phyloP scores from a whole-genome alignment of 106 monocot species.

The Xerophyta viscosa region DNA sequence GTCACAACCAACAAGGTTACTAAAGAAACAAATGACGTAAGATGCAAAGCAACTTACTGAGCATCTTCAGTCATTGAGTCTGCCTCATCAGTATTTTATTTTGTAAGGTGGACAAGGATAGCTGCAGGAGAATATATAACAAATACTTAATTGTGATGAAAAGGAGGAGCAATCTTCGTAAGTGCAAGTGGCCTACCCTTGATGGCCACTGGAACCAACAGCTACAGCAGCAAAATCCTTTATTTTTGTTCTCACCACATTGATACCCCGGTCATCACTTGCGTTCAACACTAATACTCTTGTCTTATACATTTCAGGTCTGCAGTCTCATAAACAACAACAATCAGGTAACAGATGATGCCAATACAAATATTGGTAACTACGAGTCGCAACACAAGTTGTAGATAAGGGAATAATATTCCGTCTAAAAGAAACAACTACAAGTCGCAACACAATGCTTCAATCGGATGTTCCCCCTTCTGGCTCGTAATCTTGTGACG shows the following conservation, averaged over 20 bases:
- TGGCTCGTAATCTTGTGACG: too few species aligned
- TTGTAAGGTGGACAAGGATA: conserved; percentile 94
- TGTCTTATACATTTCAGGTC: conserved; percentile 78
- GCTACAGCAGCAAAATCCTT: conserved; percentile 98
- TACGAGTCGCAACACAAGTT: too few species aligned
- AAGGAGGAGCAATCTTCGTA: not conserved
- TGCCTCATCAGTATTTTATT: conserved; percentile 95
- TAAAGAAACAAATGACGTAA: not conserved
- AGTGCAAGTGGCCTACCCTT: conserved; percentile 26
- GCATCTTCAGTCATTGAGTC: conserved; percentile 99
- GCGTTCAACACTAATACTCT: conserved; percentile 96
- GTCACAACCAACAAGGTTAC: not conserved
- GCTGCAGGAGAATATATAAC: conserved; percentile 24
- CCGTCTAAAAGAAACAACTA: too few species aligned
- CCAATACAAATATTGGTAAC: too few species aligned
- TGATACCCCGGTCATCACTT: conserved; percentile 99
- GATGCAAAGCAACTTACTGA: conserved; percentile 35
- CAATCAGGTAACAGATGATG: too few species aligned
- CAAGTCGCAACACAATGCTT: too few species aligned
- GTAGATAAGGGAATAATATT: too few species aligned
- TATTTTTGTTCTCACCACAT: conserved; percentile 95
- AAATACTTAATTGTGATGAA: conserved; percentile 3
- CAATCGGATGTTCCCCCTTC: too few species aligned
- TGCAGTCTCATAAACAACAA: conserved; percentile 12
- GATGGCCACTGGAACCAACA: conserved; percentile 59